phyloP scores from a whole-genome alignment of 805 yeast species.

The Komagataella populi region DNA sequence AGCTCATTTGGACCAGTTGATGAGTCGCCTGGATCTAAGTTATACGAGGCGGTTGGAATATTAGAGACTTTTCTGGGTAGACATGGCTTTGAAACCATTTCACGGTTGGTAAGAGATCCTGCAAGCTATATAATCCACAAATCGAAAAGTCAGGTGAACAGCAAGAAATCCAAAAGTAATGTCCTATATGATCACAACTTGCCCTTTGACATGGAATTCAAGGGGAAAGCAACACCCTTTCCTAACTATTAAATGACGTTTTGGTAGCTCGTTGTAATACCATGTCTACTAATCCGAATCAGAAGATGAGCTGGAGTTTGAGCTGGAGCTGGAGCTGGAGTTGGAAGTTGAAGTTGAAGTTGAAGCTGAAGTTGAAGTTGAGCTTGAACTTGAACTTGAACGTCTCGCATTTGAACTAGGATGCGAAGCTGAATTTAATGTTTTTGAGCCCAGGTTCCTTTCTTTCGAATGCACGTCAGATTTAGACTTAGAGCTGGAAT shows the following conservation, averaged over 20 bases:
- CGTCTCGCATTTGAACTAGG: too few relatives aligned
- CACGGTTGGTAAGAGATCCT: not conserved
- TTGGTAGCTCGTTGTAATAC: not conserved
- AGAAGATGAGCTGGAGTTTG: not conserved
- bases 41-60: not conserved
- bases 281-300: not conserved
- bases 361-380: too few relatives aligned
- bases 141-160: not conserved
- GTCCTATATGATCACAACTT: not conserved
- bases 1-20: not conserved
- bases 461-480: not conserved
- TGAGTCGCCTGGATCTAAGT: not conserved
- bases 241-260: not conserved
- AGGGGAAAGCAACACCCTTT: not conserved
- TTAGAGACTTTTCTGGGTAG: not conserved
- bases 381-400: not conserved
- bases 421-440: not conserved
- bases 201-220: not conserved
- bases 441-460: not conserved
- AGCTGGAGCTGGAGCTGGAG: not conserved
- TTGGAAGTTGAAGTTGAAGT: too few relatives aligned
- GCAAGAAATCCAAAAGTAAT: too few relatives aligned
- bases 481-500: not conserved
- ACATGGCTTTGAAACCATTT: not conserved
- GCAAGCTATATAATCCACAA: not conserved